A percentile compares a stretch with the other conserved stretches of the same genome.
These are phyloP conservation scores for Podila verticillata DNA, from an alignment of 192 early-diverging fungal species.

Conservation along the genomic window DNA sequence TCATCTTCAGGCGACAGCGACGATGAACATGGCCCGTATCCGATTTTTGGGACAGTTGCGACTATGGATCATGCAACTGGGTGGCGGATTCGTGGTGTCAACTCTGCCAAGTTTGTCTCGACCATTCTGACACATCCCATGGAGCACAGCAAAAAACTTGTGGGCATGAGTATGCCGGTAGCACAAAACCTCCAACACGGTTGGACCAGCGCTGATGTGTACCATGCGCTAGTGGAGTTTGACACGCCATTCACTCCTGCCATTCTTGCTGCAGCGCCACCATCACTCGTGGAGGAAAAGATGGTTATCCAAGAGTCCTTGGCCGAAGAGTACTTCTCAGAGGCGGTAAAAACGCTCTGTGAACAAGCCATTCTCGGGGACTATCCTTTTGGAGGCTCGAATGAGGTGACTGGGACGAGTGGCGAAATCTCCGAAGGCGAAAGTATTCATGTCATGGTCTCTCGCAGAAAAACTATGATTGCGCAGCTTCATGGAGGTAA, in stretches of 20 bases:
- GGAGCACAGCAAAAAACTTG: background rate
- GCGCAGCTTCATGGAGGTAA: slow-evolving; percentile 56
- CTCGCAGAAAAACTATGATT: slow-evolving; percentile 54
- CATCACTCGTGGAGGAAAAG: slow-evolving; percentile 28
- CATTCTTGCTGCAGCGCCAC: slow-evolving; percentile 34
- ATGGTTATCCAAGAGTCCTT: slow-evolving; percentile 17
- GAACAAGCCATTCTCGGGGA: slow-evolving; percentile 62
- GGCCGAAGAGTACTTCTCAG: slow-evolving; percentile 40
- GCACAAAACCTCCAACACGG: too few relatives aligned
- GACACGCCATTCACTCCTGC: slow-evolving; percentile 44
- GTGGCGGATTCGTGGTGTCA: slow-evolving; percentile 26
- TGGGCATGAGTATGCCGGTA: background rate
- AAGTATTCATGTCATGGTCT: slow-evolving; percentile 54
- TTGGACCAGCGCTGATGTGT: slow-evolving; percentile 18
- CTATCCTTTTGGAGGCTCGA: slow-evolving; percentile 62
- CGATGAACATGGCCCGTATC: slow-evolving; percentile 3
- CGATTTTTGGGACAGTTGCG: background rate
- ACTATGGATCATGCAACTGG: background rate
- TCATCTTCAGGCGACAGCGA: slow-evolving; percentile 32
- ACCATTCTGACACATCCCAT: slow-evolving; percentile 12
- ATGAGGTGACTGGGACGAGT: slow-evolving; percentile 53
- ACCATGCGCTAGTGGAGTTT: slow-evolving; percentile 34
- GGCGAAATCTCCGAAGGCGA: slow-evolving; percentile 61
- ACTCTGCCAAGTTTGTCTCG: slow-evolving; percentile 35
- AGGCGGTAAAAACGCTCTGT: slow-evolving; percentile 55